Conservation (phyloP, 129 eudicot species). For the Ambrosia trifida region DNA sequence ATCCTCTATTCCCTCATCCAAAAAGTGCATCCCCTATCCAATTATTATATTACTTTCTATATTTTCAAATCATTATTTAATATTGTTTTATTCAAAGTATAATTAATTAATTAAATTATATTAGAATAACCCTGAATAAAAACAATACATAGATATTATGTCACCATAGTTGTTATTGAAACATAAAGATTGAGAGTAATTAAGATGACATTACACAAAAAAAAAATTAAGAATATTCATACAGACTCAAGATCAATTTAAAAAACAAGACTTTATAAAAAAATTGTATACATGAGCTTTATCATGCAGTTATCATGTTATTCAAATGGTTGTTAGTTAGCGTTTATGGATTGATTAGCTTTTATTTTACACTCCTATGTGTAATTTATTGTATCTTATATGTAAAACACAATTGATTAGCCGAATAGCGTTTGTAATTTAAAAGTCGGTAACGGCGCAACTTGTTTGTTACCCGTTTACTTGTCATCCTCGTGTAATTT, state of each 20-base stretch:
- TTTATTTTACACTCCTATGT: too few species aligned
- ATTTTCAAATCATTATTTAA: background rate
- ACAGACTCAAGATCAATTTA: background rate
- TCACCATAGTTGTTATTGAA: background rate
- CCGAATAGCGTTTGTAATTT: too few species aligned
- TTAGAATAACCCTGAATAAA: background rate
- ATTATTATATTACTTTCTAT: slow-evolving; percentile 26
- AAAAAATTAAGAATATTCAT: background rate
- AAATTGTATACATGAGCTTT: too few species aligned
- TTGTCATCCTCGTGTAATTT: too few species aligned
- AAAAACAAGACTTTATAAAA: too few species aligned
- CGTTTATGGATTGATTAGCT: too few species aligned
- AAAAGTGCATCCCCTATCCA: slow-evolving; percentile 39
- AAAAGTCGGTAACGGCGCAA: too few species aligned
- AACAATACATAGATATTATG: background rate
- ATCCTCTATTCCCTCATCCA: slow-evolving; percentile 23
- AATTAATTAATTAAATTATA: background rate
- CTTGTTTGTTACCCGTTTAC: too few species aligned
- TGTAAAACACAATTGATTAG: too few species aligned
- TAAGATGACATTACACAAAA: background rate
- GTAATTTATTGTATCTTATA: too few species aligned
- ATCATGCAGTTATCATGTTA: too few species aligned
- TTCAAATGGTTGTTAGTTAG: too few species aligned
- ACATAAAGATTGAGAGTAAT: background rate
- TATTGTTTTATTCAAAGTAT: background rate